Evolutionary conservation across 371 early-diverging fungal species (phyloP), one percentile per base, ranked within the genome.

Genomic region (Thermomucor indicae-seudaticae): DNA sequence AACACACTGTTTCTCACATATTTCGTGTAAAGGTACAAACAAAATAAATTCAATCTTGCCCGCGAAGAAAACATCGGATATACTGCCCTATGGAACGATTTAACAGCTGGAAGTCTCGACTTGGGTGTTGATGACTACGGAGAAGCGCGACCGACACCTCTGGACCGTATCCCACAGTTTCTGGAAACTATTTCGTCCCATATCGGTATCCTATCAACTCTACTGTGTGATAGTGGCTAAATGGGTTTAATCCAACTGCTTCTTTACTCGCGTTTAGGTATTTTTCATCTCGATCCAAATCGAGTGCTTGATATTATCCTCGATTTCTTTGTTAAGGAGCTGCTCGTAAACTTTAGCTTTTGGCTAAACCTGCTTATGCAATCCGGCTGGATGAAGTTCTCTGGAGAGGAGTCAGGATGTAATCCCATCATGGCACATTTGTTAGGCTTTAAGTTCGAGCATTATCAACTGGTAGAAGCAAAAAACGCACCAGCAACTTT

Each of bases 11-110:
- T 35, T 40, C 10, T 24, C 39, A 27, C 17, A 53, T 30, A 11
- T 41, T 27, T 7, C 40, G 22, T 41, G 11, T 29, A 16, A 49
- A 81, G 81, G 30, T 94, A 92, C 62, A 90, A 89, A 60, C 96
- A 95, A 56, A 82, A 86, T 59, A 94, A 94, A 64, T 95, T 83
- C 75, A 97, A 97, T 43, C 64, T 97, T 24, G 51, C 88, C 24
- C 78, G 91, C 50, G 97, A 97, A 66, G 91, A 90, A 58, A 81
- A 78, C 29, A 92, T 91, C 53, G 97, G 97, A 0, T 96, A 85
- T 62, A 67, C 93, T 1, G 90, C 89, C 58, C 77, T 96, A 10
- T 61, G 90, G 12, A 79, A 84, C 19, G 83, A 85, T 30, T 49
- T 92, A 7, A 68, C 81, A 2, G 37, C 45, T 38, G 54, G 59